Conservation (phyloP, 139 green algal species). For the Deuterostichococcus epilithicus region DNA sequence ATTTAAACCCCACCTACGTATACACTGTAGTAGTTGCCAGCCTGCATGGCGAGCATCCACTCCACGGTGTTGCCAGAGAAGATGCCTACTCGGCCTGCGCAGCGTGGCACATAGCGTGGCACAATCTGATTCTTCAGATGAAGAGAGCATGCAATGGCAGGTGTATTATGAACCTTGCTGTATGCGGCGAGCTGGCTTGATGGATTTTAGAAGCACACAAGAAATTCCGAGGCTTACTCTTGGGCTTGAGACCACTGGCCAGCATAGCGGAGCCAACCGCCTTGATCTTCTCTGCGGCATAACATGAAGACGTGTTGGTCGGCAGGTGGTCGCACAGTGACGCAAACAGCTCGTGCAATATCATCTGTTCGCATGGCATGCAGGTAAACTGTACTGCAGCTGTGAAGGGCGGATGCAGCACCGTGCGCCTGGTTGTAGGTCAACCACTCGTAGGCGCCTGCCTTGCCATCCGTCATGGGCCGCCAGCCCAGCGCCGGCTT, state of each 20-base stretch:
- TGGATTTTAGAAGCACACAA: not conserved
- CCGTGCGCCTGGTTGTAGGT: slow-evolving; percentile 52
- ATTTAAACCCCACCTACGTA: slow-evolving; percentile 9
- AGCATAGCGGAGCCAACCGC: slow-evolving; percentile 27
- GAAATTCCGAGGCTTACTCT: slow-evolving; percentile 1
- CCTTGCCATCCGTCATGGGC: slow-evolving; percentile 27
- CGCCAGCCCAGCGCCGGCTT: slow-evolving; percentile 37
- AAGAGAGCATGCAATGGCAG: not conserved
- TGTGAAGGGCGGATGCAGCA: not conserved
- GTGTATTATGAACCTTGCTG: not conserved
- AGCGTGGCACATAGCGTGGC: not conserved
- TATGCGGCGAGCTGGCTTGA: not conserved
- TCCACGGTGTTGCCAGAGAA: slow-evolving; percentile 72
- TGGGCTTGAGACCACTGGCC: slow-evolving; percentile 14
- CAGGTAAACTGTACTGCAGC: too few relatives aligned
- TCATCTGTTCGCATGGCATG: too few relatives aligned
- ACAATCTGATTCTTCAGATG: not conserved
- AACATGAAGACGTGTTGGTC: not conserved
- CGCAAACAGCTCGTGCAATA: too few relatives aligned
- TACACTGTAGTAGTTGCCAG: slow-evolving; percentile 62
- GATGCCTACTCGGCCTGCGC: slow-evolving; percentile 45
- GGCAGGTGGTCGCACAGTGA: too few relatives aligned
- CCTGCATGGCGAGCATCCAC: slow-evolving; percentile 86
- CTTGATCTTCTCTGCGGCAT: slow-evolving; percentile 26
- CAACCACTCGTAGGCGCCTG: slow-evolving; percentile 34